Evolutionary conservation across 73 alveolate species (phyloP).

Genomic region (Paramecium octaurelia): DNA sequence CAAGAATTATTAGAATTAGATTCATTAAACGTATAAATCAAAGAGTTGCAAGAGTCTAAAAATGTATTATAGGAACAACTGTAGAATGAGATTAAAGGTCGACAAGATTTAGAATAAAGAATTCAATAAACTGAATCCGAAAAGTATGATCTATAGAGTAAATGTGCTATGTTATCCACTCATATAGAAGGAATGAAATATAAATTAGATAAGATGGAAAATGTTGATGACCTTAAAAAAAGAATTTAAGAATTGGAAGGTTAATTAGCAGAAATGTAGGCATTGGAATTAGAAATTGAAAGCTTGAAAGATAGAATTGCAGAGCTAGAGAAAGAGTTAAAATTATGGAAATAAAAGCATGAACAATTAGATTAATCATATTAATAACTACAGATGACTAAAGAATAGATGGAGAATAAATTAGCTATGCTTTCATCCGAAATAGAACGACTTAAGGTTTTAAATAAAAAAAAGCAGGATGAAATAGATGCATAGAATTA

Average conservation of each 20-base stretch:
- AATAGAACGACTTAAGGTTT: not conserved
- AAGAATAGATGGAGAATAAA: slow-evolving; percentile 11
- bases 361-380: not conserved
- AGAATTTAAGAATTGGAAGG: slow-evolving; percentile 23
- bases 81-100: not conserved
- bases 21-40: not conserved
- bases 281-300: not conserved
- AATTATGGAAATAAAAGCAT: not conserved
- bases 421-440: slow-evolving; percentile 23
- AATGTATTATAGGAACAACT: not conserved
- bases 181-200: slow-evolving; percentile 14
- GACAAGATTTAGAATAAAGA: not conserved
- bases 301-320: not conserved
- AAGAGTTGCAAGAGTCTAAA: not conserved
- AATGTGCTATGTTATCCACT: slow-evolving; percentile 33
- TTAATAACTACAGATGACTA: not conserved
- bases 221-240: not conserved
- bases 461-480: not conserved
- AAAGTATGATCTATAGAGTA: slow-evolving; percentile 28
- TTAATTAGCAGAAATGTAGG: not conserved
- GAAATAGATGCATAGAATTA: not conserved
- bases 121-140: not conserved
- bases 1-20: not conserved
- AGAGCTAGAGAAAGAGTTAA: not conserved
- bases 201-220: slow-evolving; percentile 7